These are phyloP conservation scores for Trametes gibbosa DNA, from an alignment of 768 basidiomycete species.

Conservation along the genomic window DNA sequence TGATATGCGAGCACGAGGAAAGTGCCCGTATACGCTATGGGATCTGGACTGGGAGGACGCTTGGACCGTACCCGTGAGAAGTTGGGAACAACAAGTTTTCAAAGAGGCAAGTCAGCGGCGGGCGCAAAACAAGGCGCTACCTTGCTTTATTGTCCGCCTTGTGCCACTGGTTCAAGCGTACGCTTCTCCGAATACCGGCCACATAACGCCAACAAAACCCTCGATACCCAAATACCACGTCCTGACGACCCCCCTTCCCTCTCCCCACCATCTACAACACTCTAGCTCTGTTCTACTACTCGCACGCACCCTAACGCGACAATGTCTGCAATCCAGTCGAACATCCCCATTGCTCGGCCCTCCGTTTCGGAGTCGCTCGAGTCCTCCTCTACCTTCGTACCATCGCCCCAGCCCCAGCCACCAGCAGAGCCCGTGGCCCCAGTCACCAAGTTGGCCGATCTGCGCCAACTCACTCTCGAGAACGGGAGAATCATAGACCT, in stretches of 20 bases:
- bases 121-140: slow-evolving; percentile 2
- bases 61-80: background rate
- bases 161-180: slow-evolving; percentile 11
- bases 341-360: background rate
- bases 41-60: background rate
- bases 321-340: background rate
- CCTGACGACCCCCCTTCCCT: background rate
- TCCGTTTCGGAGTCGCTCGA: background rate
- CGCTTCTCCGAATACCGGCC: background rate
- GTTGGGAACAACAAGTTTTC: background rate
- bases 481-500: slow-evolving; percentile 14
- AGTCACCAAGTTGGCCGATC: background rate
- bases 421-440: background rate
- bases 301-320: too few relatives aligned
- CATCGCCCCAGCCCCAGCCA: background rate
- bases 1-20: too few relatives aligned
- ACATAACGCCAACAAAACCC: background rate
- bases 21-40: too few relatives aligned
- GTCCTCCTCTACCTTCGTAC: background rate
- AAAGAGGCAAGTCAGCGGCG: background rate
- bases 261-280: background rate
- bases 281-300: too few relatives aligned
- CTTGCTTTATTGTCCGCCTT: background rate
- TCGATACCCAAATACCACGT: too few relatives aligned
- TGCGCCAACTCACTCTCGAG: slow-evolving; percentile 9